Conservation (phyloP, 352 stramenopile genomes). For the Phytopythium aichiense region DNA sequence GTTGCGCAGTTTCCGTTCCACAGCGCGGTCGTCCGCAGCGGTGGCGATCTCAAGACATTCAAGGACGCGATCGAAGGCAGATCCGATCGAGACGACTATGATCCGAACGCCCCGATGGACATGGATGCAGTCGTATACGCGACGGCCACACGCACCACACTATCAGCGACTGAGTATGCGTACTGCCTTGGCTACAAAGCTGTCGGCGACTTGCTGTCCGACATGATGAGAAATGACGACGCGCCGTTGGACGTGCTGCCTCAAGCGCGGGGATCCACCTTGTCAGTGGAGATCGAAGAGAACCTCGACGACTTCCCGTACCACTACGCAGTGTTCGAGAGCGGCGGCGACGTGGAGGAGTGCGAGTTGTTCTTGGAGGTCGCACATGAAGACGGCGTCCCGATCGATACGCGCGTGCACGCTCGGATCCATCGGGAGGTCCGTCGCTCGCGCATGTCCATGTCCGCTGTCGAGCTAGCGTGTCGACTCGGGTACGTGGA, state of each 20-base stretch:
- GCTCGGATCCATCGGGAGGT: background rate
- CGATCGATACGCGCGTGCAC: conserved; percentile 1
- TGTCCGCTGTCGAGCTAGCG: background rate
- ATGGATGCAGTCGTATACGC: background rate
- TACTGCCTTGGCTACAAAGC: conserved; percentile 14
- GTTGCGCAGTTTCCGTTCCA: conserved; percentile 12
- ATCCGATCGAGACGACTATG: background rate
- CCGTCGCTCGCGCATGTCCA: background rate
- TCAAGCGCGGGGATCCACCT: background rate
- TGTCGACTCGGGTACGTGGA: conserved; percentile 1
- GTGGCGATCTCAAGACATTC: conserved; percentile 8
- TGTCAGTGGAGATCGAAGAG: background rate
- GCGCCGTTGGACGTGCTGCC: background rate
- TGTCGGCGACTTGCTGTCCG: conserved; percentile 12
- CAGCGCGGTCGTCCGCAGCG: conserved; percentile 7
- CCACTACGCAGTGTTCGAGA: conserved; percentile 4
- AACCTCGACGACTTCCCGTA: conserved; percentile 5
- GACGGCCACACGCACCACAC: conserved; percentile 2
- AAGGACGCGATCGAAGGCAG: background rate
- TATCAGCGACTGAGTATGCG: conserved; percentile 9
- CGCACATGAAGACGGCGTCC: background rate
- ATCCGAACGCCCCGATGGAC: conserved; percentile 1
- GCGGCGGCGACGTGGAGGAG: conserved; percentile 1
- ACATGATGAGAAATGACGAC: background rate
- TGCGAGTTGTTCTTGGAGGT: conserved; percentile 4